Evolutionary conservation across 2,329 filamentous ascomycete genomes (phyloP).

Genomic region (Colletotrichum spaethianum): DNA sequence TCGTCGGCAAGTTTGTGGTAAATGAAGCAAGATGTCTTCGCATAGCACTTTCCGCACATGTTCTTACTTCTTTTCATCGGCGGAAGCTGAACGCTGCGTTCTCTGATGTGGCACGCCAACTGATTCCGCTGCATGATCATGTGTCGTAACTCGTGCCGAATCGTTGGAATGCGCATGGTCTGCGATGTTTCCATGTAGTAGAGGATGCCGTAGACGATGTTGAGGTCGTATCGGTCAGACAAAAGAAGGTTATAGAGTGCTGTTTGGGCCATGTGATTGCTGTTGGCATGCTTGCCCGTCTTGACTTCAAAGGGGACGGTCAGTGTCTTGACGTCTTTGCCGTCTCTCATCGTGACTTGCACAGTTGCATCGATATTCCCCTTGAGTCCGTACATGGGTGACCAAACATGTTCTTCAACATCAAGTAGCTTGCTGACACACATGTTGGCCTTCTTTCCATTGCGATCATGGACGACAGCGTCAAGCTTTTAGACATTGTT

Average conservation of each 20-base stretch:
- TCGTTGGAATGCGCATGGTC: slow-evolving; percentile 86
- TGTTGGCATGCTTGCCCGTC: slow-evolving; percentile 87
- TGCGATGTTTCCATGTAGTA: slow-evolving; percentile 96
- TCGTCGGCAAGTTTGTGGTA: slow-evolving; percentile 93
- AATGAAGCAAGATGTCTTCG: slow-evolving; percentile 90
- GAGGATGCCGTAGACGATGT: slow-evolving; percentile 89
- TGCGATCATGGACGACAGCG: slow-evolving; percentile 37
- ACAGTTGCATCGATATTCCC: slow-evolving; percentile 98
- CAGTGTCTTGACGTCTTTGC: slow-evolving; percentile 75
- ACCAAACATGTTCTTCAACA: slow-evolving; percentile 98
- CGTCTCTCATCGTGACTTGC: slow-evolving; percentile 85
- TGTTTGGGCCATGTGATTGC: slow-evolving; percentile 91
- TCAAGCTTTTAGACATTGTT: slow-evolving; percentile 46
- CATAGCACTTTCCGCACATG: slow-evolving; percentile 90
- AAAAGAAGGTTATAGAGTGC: slow-evolving; percentile 93
- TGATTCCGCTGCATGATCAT: slow-evolving; percentile 98
- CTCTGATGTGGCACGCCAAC: slow-evolving; percentile 86
- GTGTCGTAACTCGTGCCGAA: slow-evolving; percentile 90
- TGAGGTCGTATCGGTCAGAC: slow-evolving; percentile 94
- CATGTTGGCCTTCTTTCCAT: slow-evolving; percentile 75
- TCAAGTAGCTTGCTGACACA: slow-evolving; percentile 95
- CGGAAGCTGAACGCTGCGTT: slow-evolving; percentile 84
- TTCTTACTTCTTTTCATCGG: slow-evolving; percentile 88
- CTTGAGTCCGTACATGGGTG: slow-evolving; percentile 96
- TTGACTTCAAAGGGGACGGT: slow-evolving; percentile 97